phyloP scores from a whole-genome alignment of 2,329 filamentous ascomycete genomes.

The Aureobasidium uvarum region DNA sequence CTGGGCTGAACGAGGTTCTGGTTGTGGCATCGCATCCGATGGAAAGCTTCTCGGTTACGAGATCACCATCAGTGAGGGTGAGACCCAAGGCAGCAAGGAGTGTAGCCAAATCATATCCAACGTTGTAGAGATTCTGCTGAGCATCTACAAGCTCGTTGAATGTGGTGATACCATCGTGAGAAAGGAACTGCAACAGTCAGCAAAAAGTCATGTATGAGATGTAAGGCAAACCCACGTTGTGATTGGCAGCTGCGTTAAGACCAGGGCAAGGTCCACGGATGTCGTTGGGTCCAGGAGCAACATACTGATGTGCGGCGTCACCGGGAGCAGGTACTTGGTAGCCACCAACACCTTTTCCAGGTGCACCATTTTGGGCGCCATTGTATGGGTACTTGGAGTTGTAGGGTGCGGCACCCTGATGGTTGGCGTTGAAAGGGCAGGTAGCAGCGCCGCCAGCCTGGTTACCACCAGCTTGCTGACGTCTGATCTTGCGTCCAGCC shows the following conservation, averaged over 20 bases:
- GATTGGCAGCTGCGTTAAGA: constrained; percentile 46
- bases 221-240: constrained; percentile 32
- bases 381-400: constrained; percentile 43
- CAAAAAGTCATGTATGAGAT: too few relatives aligned
- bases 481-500: constrained; percentile 29
- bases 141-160: constrained; percentile 48
- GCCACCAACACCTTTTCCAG: constrained; percentile 46
- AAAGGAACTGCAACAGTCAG: constrained; percentile 37
- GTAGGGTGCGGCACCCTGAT: constrained; percentile 40
- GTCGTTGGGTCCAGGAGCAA: constrained; percentile 41
- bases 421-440: constrained; percentile 44
- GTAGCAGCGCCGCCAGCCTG: constrained; percentile 34
- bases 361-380: constrained; percentile 44
- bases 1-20: constrained; percentile 41
- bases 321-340: constrained; percentile 46
- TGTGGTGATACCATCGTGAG: constrained; percentile 45
- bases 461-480: constrained; percentile 38
- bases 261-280: constrained; percentile 47
- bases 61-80: constrained; percentile 43
- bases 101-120: constrained; percentile 45
- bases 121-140: constrained; percentile 49
- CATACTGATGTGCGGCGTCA: constrained; percentile 42
- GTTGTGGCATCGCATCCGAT: constrained; percentile 49
- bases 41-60: constrained; percentile 45
- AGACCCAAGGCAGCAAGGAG: constrained; percentile 45